These are phyloP conservation scores for Nothophoma quercina DNA, from an alignment of 2,329 filamentous ascomycete genomes.

Conservation along the genomic window DNA sequence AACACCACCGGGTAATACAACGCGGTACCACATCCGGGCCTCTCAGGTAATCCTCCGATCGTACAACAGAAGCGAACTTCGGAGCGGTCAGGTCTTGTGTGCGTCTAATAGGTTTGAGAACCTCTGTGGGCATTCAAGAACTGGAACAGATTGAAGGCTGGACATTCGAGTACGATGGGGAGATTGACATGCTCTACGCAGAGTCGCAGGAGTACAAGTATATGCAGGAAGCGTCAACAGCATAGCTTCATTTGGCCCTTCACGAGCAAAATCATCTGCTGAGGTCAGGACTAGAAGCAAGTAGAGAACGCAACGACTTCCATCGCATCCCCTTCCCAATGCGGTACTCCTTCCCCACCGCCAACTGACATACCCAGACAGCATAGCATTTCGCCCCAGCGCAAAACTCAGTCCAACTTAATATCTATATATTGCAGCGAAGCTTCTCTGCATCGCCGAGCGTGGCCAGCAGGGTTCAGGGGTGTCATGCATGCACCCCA, in stretches of 20 bases:
- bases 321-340: neutral
- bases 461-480: neutral
- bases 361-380: neutral
- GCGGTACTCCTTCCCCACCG: neutral
- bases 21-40: neutral
- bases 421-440: slow-evolving; percentile 10
- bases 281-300: neutral
- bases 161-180: too few species aligned
- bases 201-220: too few species aligned
- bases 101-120: neutral
- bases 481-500: slow-evolving; percentile 14
- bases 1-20: slow-evolving; percentile 12
- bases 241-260: too few species aligned
- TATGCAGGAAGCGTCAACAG: too few species aligned
- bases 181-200: too few species aligned
- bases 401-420: slow-evolving; percentile 13
- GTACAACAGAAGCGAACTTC: neutral
- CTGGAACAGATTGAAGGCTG: neutral
- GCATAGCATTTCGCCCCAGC: slow-evolving; percentile 7
- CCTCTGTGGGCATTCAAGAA: too few species aligned
- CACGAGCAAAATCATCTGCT: neutral
- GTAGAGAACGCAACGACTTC: too few species aligned
- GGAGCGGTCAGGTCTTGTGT: neutral
- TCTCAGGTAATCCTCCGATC: neutral
- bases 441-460: slow-evolving; percentile 7